Base-by-base conservation (phyloP, 2,329 filamentous ascomycete species). In the Aspergillus floridensis region DNA sequence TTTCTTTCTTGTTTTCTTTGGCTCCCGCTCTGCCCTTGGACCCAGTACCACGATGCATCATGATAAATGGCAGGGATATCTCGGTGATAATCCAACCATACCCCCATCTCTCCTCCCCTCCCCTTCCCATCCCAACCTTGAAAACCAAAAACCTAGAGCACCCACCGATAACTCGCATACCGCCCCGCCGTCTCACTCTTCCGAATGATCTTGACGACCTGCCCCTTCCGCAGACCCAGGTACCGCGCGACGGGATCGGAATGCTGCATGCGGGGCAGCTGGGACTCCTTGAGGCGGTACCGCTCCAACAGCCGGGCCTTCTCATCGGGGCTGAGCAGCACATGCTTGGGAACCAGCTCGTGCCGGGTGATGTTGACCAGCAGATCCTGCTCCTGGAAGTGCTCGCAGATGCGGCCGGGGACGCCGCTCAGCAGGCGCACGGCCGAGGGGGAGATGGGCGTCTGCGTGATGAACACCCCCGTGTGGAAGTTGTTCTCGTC, bases 321-420 rank as follows among this genome's bases (percentile, higher is more conserved):
- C 82, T 99, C 95, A 70, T 96, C 92, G 49, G 87, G 85, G 70
- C 91, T 96, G 58, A 99, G 86, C 61, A 98, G 80, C 41, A 98
- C 88, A 74, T 99, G 95, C 74, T 90, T 92, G 49, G 95, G 95
- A 31, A 99, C 95, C 58, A 99, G 85, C 79, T 98, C 93, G 80
- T 99, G 95, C 76, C 93, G 91, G 60, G 93, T 98, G 77, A 99
- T 98, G 80, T 99, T 99, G 77, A 99, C 93, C 61, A 98, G 84
- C 69, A 99, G 79, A 78, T 99, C 95, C 75, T 95, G 90, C 82
- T 98, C 95, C 69, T 93, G 86, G 81, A 99, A 99, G 74, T 92
- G 91, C 81, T 99, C 95, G 72, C 97, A 91, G 71, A 90, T 87
- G 57, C 89, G 90, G 63, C 87, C 86, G 68, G 90, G 86, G 59